Evolutionary conservation across 2,329 filamentous ascomycete genomes (phyloP).

Genomic region (Aspergillus aculeatus): DNA sequence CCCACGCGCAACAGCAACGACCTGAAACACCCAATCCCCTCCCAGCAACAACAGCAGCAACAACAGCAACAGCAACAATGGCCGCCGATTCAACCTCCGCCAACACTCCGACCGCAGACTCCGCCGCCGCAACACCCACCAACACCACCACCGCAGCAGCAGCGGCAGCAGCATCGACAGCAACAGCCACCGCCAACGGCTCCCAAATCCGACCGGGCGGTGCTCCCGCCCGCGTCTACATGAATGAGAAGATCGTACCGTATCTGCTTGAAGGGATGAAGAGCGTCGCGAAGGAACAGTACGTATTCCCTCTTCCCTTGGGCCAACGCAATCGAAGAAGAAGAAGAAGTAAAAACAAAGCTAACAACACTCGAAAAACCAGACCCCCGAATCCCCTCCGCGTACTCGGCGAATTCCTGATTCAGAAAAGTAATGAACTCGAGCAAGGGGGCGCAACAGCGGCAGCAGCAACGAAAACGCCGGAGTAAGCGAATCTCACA

Average conservation of each 20-base stretch:
- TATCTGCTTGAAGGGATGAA: conserved; percentile 74
- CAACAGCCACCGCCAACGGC: background rate
- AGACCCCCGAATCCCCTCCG: conserved; percentile 68
- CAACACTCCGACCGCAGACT: conserved; percentile 25
- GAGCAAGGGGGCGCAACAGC: conserved; percentile 42
- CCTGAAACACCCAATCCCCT: conserved; percentile 22
- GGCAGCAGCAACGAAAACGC: conserved; percentile 24
- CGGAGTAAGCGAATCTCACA: conserved; percentile 18
- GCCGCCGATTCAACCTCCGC: conserved; percentile 4
- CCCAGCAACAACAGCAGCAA: conserved; percentile 3
- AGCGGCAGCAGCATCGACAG: background rate
- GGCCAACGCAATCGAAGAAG: too few species aligned
- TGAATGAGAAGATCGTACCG: conserved; percentile 69
- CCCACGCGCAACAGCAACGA: background rate
- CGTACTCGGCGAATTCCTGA: conserved; percentile 67
- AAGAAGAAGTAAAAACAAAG: background rate
- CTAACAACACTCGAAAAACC: background rate
- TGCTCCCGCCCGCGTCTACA: conserved; percentile 66
- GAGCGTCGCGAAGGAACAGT: conserved; percentile 68
- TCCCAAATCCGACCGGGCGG: conserved; percentile 61
- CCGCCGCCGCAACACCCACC: conserved; percentile 46
- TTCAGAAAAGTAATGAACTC: conserved; percentile 66
- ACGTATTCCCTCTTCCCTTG: conserved; percentile 34
- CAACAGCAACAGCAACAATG: background rate
- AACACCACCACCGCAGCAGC: background rate